Conservation (phyloP, 1,284 basidiomycete genomes). For the Irpex rosettiformis region DNA sequence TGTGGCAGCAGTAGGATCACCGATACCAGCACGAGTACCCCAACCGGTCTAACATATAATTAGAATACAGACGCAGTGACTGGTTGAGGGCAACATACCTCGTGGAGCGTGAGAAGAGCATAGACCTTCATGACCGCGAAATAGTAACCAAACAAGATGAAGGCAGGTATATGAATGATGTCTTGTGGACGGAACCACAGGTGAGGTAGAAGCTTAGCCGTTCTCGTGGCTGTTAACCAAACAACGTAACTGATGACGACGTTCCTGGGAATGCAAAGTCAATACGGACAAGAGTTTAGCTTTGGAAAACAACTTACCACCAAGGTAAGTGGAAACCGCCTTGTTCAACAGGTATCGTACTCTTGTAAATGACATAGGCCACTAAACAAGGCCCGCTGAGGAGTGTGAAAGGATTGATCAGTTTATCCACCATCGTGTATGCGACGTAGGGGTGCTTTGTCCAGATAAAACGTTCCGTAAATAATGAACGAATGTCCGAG, state of each 20-base stretch:
- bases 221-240: constrained; percentile 82
- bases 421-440: constrained; percentile 91
- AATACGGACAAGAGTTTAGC: constrained; percentile 10
- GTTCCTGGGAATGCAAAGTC: constrained; percentile 49
- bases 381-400: constrained; percentile 82
- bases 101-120: constrained; percentile 31
- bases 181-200: constrained; percentile 83
- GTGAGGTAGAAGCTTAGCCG: constrained; percentile 85
- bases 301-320: constrained; percentile 57
- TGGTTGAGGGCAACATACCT: constrained; percentile 19
- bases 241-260: constrained; percentile 72
- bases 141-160: constrained; percentile 87
- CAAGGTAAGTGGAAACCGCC: constrained; percentile 89
- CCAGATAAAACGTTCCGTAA: constrained; percentile 87
- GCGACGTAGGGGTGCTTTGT: constrained; percentile 87
- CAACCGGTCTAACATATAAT: constrained; percentile 63
- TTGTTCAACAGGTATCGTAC: constrained; percentile 59
- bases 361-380: constrained; percentile 73
- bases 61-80: background rate
- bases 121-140: constrained; percentile 34
- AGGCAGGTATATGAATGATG: constrained; percentile 88
- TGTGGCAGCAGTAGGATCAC: constrained; percentile 71
- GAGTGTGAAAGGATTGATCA: constrained; percentile 88
- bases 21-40: constrained; percentile 90
- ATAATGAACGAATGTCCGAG: constrained; percentile 82